phyloP scores from a whole-genome alignment of 2,329 filamentous ascomycete genomes.

The Fusarium brachygibbosum region DNA sequence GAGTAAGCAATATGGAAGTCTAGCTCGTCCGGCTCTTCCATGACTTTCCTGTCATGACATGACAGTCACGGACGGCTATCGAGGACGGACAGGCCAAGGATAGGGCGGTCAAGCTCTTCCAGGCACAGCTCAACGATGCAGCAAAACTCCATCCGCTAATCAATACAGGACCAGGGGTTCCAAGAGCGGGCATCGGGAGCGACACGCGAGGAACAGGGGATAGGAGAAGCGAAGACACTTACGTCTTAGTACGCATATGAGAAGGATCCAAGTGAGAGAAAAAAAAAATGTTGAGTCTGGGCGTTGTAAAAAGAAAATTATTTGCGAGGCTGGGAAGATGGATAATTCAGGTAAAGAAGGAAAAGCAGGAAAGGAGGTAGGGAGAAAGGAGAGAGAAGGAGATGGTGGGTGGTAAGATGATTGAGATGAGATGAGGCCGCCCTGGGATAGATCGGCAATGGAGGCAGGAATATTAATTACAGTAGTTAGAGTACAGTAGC shows the following conservation, averaged over 20 bases:
- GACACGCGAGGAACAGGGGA: constrained; percentile 41
- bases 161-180: constrained; percentile 33
- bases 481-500: constrained; percentile 15
- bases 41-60: constrained; percentile 17
- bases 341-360: not conserved
- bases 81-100: constrained; percentile 19
- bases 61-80: constrained; percentile 4
- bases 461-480: constrained; percentile 24
- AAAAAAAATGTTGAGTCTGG: constrained; percentile 22
- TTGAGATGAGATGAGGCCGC: constrained; percentile 37
- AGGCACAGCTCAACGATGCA: constrained; percentile 39
- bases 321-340: constrained; percentile 26
- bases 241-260: constrained; percentile 34
- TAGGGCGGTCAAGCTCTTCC: constrained; percentile 41
- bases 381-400: constrained; percentile 10
- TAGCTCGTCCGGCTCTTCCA: constrained; percentile 11
- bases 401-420: constrained; percentile 29
- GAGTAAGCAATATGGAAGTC: constrained; percentile 41
- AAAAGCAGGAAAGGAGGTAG: constrained; percentile 12
- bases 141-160: constrained; percentile 41
- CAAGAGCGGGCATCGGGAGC: constrained; percentile 35
- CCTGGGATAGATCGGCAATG: constrained; percentile 32
- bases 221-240: constrained; percentile 31
- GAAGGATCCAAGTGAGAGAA: constrained; percentile 19
- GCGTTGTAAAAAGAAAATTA: not conserved